Base-by-base conservation (phyloP, 2,329 filamentous ascomycete species). In the Sarocladiaceae sp. region DNA sequence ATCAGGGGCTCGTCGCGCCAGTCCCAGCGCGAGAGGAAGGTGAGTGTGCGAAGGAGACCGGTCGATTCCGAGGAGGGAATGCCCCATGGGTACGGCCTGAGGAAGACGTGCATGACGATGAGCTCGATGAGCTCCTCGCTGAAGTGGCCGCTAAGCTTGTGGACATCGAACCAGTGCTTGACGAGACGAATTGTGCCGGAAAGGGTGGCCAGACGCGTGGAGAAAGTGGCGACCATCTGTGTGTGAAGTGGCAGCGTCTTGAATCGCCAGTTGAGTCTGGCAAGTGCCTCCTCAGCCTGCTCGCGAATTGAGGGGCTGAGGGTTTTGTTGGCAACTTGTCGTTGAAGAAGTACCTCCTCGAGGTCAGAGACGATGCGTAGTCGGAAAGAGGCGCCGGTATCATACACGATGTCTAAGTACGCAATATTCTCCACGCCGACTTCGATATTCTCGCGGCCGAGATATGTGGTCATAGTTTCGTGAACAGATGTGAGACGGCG, bases 331-430 rank as follows among this genome's bases (percentile, higher is more conserved):
- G 85, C 87, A 37, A 88, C 70, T 48, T 82, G 79, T n/a, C 83
- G 80, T 52, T 93, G 83, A 4, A 97, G 74, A 1, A 97, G 72
- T 0, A 76, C 79, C 53, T 88, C 81, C 58, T 97, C 93, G 37
- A 90, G 77, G 48, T 97, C 93, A 60, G 90, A 87, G 56, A 94
- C 83, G 48, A 97, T 88, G 35, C 91, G 82, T 23, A 97, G 67
- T 4, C 91, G 85, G 65, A 97, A 97, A 0, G 79, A 72, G 18
- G 83, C 76, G 1, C 85, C 84, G 3, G 73, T 76, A 3, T 82
- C 72, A 58, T 91, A 88, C 4, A 82, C 69, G 21, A 97, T 73
- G 56, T 97, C 91, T 7, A 98, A 71, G 62, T 85, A 95, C 1
- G 82, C 82, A 48, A 85, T 74, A 58, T 96, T 96, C 45, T 85